Evolutionary conservation across 768 basidiomycete genomes (phyloP).

Genomic region (Leucogyrophana mollusca): DNA sequence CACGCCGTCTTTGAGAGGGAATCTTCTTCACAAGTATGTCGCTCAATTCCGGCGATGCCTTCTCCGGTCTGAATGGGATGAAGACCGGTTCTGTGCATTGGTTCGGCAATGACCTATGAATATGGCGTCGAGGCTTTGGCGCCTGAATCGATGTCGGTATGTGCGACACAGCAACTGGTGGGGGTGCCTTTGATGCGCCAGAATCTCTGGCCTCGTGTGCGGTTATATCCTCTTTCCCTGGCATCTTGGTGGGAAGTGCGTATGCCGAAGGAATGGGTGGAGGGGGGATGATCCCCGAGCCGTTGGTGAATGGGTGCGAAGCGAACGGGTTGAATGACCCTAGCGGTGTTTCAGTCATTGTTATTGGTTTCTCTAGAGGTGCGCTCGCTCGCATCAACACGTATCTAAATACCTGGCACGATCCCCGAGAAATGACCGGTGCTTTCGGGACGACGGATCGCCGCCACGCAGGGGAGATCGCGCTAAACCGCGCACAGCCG

Average conservation of each 20-base stretch:
- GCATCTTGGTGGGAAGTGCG: no score
- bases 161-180: background rate
- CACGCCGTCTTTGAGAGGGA: slow-evolving; percentile 24
- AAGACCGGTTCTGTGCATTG: slow-evolving; percentile 33
- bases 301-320: slow-evolving; percentile 56
- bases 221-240: no score
- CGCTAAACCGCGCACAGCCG: background rate
- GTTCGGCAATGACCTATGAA: slow-evolving; percentile 2
- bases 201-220: background rate
- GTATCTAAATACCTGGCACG: no score
- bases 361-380: background rate
- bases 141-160: background rate
- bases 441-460: background rate
- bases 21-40: slow-evolving; percentile 40
- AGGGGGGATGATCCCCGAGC: slow-evolving; percentile 27
- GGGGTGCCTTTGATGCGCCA: background rate
- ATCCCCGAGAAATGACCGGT: background rate
- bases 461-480: background rate
- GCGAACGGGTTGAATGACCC: slow-evolving; percentile 58
- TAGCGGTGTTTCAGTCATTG: slow-evolving; percentile 29
- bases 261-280: no score
- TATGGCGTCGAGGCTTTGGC: background rate
- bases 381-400: background rate
- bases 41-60: slow-evolving; percentile 56
- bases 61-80: slow-evolving; percentile 48